Evolutionary conservation across 2,329 filamentous ascomycete genomes (phyloP).

Genomic region (Periconia macrospinosa): DNA sequence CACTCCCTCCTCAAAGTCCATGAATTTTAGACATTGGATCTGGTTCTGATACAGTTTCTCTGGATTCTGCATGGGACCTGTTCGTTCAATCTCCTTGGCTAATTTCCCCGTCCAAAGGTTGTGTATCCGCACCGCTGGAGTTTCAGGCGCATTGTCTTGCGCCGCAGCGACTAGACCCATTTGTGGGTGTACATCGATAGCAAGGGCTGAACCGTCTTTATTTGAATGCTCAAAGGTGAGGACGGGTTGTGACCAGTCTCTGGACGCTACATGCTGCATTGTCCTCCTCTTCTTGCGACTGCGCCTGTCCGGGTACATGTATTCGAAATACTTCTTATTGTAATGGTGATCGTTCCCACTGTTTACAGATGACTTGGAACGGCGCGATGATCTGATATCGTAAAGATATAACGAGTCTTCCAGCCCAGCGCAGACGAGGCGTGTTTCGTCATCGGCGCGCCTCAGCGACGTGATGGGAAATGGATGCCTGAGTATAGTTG

Average conservation of each 20-base stretch:
- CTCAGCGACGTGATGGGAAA: constrained; percentile 24
- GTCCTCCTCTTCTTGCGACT: constrained; percentile 16
- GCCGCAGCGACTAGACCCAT: constrained; percentile 38
- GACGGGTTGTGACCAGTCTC: constrained; percentile 28
- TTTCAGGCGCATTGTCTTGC: constrained; percentile 20
- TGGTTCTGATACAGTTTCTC: not conserved
- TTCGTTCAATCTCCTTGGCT: constrained; percentile 22
- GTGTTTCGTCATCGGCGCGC: constrained; percentile 27
- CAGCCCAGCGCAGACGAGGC: constrained; percentile 31
- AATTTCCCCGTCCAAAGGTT: constrained; percentile 37
- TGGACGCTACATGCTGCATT: constrained; percentile 9
- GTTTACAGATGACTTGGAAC: constrained; percentile 11
- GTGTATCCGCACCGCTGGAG: constrained; percentile 25
- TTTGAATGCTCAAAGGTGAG: constrained; percentile 32
- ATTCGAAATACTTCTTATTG: constrained; percentile 14
- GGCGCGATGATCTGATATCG: constrained; percentile 27
- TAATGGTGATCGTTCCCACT: no score
- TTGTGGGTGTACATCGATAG: constrained; percentile 29
- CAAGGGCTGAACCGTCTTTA: constrained; percentile 25
- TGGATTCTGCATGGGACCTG: not conserved
- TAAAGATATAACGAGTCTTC: constrained; percentile 32
- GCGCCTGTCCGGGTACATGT: constrained; percentile 8
- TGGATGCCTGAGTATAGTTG: constrained; percentile 29
- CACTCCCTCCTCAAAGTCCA: constrained; percentile 23
- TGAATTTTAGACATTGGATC: constrained; percentile 31